Evolutionary conservation across 805 yeast genomes (phyloP), one percentile per base, ranked within the genome.

Genomic region (Nakazawaea ernobii): DNA sequence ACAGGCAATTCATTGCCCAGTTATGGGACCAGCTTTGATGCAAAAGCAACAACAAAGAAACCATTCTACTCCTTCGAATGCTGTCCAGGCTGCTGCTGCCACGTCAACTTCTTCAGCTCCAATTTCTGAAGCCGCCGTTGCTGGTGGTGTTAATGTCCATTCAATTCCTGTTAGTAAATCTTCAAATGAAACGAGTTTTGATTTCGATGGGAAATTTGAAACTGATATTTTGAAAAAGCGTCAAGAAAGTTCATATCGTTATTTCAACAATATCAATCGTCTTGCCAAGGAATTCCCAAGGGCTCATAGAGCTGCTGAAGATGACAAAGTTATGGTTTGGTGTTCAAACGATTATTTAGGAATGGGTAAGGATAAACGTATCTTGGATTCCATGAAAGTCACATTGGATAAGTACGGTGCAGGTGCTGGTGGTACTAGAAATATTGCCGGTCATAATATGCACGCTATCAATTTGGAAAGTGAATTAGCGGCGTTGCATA

Each of bases 361-460:
- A 10, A 87, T 94, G 94, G 92, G 97, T 45, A 82, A 80, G 59
- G 86, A 92, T 63, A 76, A 75, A 52, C 70, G 75, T 53, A 92
- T 92, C 39, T 69, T 89, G 50, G 69, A 77, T 14, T 81, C 80
- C 48, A 94, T 92, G 92, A 84, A 84, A 57, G 63, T 72, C 42
- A 82, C 95, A 14, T 75, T 94, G 65, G 86, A 85, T 58, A 81
- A 79, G 70, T 94, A 94, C 64, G 99, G 99, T 59, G 86, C 96
- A 4, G 99, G 99, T 58, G 96, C 99, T 8, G 99, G 99, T 61
- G 99, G 99, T 57, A 94, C 99, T 42, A 79, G 99, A 62, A 94
- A 94, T 70, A 94, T 94, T 65, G 99, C 99, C 1, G 99, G 99
- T 52, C 99, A 94, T 67, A 94, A 94, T 67, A 67, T 71, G 50